Evolutionary conservation across 2,329 filamentous ascomycete species (phyloP), one percentile per base, ranked within the genome.

Genomic region (Moelleriella libera): DNA sequence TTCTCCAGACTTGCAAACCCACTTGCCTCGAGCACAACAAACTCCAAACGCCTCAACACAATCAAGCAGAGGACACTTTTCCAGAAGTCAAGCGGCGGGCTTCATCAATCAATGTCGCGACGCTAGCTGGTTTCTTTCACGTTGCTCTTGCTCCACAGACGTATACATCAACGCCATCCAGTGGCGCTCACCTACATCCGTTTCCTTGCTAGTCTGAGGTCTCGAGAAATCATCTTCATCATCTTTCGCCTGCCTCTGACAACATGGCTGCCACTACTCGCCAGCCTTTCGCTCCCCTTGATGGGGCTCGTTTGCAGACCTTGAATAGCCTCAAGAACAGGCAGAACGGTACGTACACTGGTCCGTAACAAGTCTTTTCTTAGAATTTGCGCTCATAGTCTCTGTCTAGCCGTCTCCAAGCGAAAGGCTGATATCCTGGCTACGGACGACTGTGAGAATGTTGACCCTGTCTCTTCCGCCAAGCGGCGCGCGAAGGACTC

Each of bases 251-350:
- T 28, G n/a, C 29, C 6, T 14, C 11, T 28, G 29, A 32, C 11
- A 59, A 58, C 57, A 80, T 80, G 75, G 72, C 76, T 60, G 63
- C 74, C 54, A 56, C 74, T 51, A 67, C 71, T 52, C 78, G 85
- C 58, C 83, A 87, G 66, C 85, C 85, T 5, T 88, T 89, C 63
- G 85, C 80, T 60, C 82, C 82, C 45, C 71, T 89, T 47, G 78
- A 85, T 60, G 74, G 72, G 55, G 69, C 80, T 48, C 78, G 85
- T 55, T 71, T 89, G 30, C 82, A 87, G 63, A 78, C 71, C 53
- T 69, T 90, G 57, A 82, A 80, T 30, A 87, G 80, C 65, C 67
- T 82, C 45, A 90, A 88, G 71, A 89, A 89, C 64, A 74, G 81
- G 63, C 85, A 89, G 60, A 82, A 82, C 71, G 75, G 79, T 83